These are phyloP conservation scores for Evansstolkia leycettana DNA, from an alignment of 495 filamentous ascomycete genomes.

Conservation along the genomic window DNA sequence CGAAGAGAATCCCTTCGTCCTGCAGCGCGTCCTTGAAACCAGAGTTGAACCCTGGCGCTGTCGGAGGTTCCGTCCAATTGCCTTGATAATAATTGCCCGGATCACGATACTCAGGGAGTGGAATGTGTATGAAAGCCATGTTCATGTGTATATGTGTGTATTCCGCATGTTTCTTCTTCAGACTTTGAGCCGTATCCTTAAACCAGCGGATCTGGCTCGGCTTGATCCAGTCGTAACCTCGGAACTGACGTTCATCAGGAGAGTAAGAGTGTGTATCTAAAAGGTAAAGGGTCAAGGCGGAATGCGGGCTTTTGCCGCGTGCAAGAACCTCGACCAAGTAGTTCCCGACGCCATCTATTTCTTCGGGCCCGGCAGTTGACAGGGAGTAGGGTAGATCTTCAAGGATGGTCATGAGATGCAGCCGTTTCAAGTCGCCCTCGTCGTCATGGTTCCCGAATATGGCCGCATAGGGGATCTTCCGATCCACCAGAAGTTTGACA, in stretches of 20 bases:
- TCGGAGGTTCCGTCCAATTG: constrained; percentile 60
- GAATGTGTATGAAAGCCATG: constrained; percentile 95
- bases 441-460: constrained; percentile 99
- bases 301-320: constrained; percentile 64
- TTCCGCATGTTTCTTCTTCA: constrained; percentile 60
- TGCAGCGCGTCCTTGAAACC: constrained; percentile 79
- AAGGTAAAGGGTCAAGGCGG: constrained; percentile 83
- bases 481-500: constrained; percentile 72
- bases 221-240: constrained; percentile 95
- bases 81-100: constrained; percentile 43
- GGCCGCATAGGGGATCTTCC: constrained; percentile 79
- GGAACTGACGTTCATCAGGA: constrained; percentile 73
- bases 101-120: constrained; percentile 72
- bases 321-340: constrained; percentile 88
- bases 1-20: constrained; percentile 70
- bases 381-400: constrained; percentile 83
- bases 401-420: constrained; percentile 70
- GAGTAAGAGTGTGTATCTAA: constrained; percentile 90
- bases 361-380: constrained; percentile 64
- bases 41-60: constrained; percentile 79
- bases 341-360: constrained; percentile 84
- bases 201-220: constrained; percentile 92
- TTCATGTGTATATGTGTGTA: constrained; percentile 92
- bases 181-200: constrained; percentile 52
- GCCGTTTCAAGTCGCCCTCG: constrained; percentile 68